Evolutionary conservation across 805 yeast species (phyloP).

Genomic region (Suhomyces sp.): DNA sequence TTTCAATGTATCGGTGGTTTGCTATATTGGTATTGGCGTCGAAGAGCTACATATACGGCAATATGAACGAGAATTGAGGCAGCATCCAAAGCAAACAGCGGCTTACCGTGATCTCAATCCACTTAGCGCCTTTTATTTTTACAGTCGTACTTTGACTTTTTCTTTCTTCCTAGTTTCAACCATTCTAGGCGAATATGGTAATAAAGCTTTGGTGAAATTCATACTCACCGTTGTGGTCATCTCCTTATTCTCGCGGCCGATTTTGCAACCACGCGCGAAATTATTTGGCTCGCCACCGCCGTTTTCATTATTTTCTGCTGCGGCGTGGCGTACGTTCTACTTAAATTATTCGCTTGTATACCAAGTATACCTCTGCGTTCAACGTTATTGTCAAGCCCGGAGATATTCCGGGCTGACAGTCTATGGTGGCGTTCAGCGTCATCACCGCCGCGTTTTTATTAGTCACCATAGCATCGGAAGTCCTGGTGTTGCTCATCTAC

Average conservation of each 20-base stretch:
- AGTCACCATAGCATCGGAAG: constrained; percentile 26
- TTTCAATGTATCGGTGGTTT: constrained; percentile 28
- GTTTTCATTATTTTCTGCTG: constrained; percentile 32
- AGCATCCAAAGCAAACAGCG: constrained; percentile 14
- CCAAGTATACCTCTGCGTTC: constrained; percentile 39
- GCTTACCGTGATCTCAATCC: constrained; percentile 36
- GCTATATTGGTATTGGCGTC: constrained; percentile 34
- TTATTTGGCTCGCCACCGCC: constrained; percentile 19
- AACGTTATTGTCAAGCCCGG: constrained; percentile 27
- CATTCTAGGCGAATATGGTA: constrained; percentile 45
- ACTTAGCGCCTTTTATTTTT: constrained; percentile 47
- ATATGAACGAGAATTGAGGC: constrained; percentile 31
- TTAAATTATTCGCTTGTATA: constrained; percentile 46
- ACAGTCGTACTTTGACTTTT: constrained; percentile 43
- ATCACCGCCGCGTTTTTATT: constrained; percentile 39
- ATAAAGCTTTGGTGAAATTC: constrained; percentile 39
- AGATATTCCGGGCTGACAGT: constrained; percentile 44
- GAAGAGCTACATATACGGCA: constrained; percentile 40
- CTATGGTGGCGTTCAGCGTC: constrained; percentile 44
- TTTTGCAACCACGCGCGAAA: constrained; percentile 36
- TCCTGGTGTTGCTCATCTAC: constrained; percentile 12
- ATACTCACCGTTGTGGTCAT: constrained; percentile 45
- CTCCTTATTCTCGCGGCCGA: constrained; percentile 38
- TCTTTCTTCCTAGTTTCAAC: constrained; percentile 51
- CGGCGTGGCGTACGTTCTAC: constrained; percentile 45